Percentiles rank a stretch among this genome's conserved stretches.
These are phyloP conservation scores for Mucor lusitanicus DNA, from an alignment of 371 early-diverging fungal genomes.

Conservation along the genomic window DNA sequence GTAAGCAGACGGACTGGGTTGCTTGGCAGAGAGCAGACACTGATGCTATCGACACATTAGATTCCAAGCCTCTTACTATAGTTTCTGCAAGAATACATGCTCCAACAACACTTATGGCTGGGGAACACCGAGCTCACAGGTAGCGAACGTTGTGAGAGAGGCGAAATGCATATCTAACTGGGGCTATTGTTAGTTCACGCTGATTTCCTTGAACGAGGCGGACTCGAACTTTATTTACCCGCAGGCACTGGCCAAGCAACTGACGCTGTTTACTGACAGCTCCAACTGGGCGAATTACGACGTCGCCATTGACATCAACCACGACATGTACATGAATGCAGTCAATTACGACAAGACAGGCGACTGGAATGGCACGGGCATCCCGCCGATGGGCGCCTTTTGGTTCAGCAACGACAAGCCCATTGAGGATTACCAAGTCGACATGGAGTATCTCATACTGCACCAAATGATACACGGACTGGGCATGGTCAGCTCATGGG, in stretches of 20 bases:
- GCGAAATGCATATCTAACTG: background rate
- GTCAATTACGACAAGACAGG: slow-evolving; percentile 13
- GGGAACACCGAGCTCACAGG: slow-evolving; percentile 39
- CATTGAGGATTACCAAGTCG: slow-evolving; percentile 31
- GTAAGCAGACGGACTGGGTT: slow-evolving; percentile 10
- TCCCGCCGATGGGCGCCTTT: slow-evolving; percentile 22
- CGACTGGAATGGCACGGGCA: slow-evolving; percentile 22
- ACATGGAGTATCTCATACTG: slow-evolving; percentile 34
- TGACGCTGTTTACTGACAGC: slow-evolving; percentile 21
- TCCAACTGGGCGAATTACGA: slow-evolving; percentile 31
- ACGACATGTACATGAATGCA: slow-evolving; percentile 32
- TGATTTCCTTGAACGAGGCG: slow-evolving; percentile 18
- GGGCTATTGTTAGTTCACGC: slow-evolving; percentile 12
- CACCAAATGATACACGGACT: slow-evolving; percentile 41
- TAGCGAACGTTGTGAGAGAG: too few species aligned
- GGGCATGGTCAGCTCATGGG: slow-evolving; percentile 41
- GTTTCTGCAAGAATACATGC: slow-evolving; percentile 33
- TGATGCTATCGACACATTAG: background rate
- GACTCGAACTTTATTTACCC: slow-evolving; percentile 41
- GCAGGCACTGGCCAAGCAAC: slow-evolving; percentile 38
- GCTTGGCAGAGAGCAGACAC: too few species aligned
- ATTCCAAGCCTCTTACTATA: slow-evolving; percentile 32
- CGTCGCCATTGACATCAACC: slow-evolving; percentile 32
- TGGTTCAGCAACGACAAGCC: slow-evolving; percentile 24
- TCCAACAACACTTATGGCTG: slow-evolving; percentile 35